A percentile compares a stretch with the other conserved stretches of the same genome.
Conservation (phyloP, 2,329 filamentous ascomycete species). For the Pseudogymnoascus sp. region DNA sequence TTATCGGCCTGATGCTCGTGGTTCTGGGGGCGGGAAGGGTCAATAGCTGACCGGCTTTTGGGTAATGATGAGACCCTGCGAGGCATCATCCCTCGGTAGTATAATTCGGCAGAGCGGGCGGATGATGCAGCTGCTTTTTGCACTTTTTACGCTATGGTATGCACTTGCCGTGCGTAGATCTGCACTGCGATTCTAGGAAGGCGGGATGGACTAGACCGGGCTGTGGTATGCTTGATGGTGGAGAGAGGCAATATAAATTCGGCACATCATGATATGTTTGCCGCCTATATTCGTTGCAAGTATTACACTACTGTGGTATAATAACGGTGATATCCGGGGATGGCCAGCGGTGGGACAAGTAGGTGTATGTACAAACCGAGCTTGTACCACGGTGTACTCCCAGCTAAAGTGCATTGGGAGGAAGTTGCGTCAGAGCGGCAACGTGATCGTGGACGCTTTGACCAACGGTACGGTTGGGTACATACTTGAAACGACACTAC, state of each 20-base stretch:
- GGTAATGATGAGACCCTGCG: constrained; percentile 1
- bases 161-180: constrained; percentile 2
- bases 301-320: background rate
- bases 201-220: background rate
- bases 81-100: background rate
- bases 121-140: background rate
- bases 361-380: background rate
- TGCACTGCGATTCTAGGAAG: background rate
- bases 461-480: background rate
- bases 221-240: background rate
- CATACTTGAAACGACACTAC: background rate
- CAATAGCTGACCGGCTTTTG: background rate
- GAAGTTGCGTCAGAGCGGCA: background rate
- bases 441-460: background rate
- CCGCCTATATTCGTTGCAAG: background rate
- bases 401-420: background rate
- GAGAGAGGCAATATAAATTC: background rate
- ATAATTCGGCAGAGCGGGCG: background rate
- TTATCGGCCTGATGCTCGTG: constrained; percentile 5
- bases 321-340: background rate
- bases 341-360: background rate
- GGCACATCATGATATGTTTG: background rate
- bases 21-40: background rate
- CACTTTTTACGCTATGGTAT: background rate
- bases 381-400: background rate